These are phyloP conservation scores for Pseudogymnoascus sp. DNA, from an alignment of 2,329 filamentous ascomycete species.

Conservation along the genomic window DNA sequence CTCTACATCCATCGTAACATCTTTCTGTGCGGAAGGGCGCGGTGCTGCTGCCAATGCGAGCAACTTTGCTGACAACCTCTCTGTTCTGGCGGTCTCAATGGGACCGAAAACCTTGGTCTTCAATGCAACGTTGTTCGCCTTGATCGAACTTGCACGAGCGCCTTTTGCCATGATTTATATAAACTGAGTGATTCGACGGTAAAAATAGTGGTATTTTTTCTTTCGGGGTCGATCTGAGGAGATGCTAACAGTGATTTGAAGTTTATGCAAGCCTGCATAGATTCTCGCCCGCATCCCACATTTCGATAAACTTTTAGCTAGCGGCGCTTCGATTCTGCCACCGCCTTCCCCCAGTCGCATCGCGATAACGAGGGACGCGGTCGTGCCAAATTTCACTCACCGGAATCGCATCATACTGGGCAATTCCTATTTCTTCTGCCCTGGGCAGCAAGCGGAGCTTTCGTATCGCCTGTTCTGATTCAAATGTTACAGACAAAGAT, in stretches of 20 bases:
- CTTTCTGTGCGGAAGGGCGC: constrained; percentile 50
- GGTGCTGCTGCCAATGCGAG: constrained; percentile 72
- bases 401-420: constrained; percentile 7
- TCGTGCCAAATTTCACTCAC: constrained; percentile 6
- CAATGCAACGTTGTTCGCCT: constrained; percentile 75
- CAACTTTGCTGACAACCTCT: constrained; percentile 80
- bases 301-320: constrained; percentile 11
- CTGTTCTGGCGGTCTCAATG: constrained; percentile 68
- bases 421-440: background rate
- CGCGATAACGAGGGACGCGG: constrained; percentile 10
- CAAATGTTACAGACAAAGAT: background rate
- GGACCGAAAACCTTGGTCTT: constrained; percentile 81
- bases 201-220: background rate
- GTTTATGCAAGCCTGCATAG: constrained; percentile 8
- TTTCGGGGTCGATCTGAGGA: background rate
- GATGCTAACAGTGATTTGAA: background rate
- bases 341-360: constrained; percentile 9
- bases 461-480: background rate
- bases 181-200: background rate
- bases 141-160: constrained; percentile 68
- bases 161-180: constrained; percentile 73
- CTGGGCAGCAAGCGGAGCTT: constrained; percentile 6
- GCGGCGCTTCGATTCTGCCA: constrained; percentile 7
- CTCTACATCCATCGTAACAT: constrained; percentile 44
- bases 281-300: constrained; percentile 10